phyloP scores from a whole-genome alignment of 2,329 filamentous ascomycete genomes.

The Fusarium sp. region DNA sequence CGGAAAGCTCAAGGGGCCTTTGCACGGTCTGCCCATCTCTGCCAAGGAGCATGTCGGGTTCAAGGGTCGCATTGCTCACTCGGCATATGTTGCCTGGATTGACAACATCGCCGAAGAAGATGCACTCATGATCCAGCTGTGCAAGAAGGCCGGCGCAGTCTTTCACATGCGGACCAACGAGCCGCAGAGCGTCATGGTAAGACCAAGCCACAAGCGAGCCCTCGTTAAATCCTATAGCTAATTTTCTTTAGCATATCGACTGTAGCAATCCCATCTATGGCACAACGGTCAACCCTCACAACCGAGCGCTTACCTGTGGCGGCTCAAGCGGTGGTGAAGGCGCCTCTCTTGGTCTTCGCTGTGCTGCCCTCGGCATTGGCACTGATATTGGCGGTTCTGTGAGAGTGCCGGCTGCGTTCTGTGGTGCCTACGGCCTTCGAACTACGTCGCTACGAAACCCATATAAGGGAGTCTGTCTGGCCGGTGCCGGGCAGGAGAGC shows the following conservation, averaged over 20 bases:
- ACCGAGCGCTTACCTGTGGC: slow-evolving; percentile 57
- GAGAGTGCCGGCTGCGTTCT: slow-evolving; percentile 61
- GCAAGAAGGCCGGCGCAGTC: slow-evolving; percentile 74
- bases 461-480: slow-evolving; percentile 22
- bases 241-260: slow-evolving; percentile 39
- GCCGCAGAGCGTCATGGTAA: slow-evolving; percentile 60
- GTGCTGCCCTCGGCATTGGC: slow-evolving; percentile 60
- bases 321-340: slow-evolving; percentile 63
- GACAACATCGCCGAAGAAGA: slow-evolving; percentile 30
- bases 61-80: slow-evolving; percentile 22
- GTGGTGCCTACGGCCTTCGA: slow-evolving; percentile 60
- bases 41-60: slow-evolving; percentile 43
- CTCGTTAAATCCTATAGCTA: not conserved
- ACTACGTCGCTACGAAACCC: slow-evolving; percentile 56
- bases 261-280: slow-evolving; percentile 59
- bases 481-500: slow-evolving; percentile 50
- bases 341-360: slow-evolving; percentile 58
- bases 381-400: slow-evolving; percentile 65
- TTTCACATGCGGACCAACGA: slow-evolving; percentile 80
- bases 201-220: not conserved
- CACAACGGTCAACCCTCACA: slow-evolving; percentile 57
- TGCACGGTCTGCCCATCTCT: slow-evolving; percentile 39
- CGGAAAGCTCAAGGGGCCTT: slow-evolving; percentile 13
- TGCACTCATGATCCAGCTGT: slow-evolving; percentile 64
- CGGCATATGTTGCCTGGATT: slow-evolving; percentile 24